Base-by-base conservation (phyloP, 2,329 filamentous ascomycete genomes). In the Hypoxylon sp. region DNA sequence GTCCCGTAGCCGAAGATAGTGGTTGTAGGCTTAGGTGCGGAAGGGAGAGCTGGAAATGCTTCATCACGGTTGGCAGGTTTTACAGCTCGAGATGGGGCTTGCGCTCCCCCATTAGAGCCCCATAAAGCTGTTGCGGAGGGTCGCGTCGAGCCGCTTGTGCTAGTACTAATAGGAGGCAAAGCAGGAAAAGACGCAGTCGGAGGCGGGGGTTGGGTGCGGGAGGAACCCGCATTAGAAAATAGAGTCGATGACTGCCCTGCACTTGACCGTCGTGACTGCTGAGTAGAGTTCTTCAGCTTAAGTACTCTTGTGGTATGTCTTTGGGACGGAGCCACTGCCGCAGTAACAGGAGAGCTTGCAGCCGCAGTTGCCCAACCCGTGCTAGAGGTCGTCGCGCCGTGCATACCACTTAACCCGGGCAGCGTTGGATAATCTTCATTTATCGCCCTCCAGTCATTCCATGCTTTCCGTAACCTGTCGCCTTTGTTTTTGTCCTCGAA, bases 391-490 rank as follows among this genome's bases (percentile, higher is more conserved):
- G 87, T 86, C 3, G 84, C 85, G 27, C 90, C 90, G 40, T 90
- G 86, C 80, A 91, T 88, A 56, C 91, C 91, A 61, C 88, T 87
- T 0, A 93, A 86, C 0, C 92, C 91, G 1, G 95, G 95, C 0
- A 98, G 84, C 1, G 92, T 93, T 0, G 95, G 95, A 74, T 98
- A 98, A 78, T 98, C 95, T 80, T 98, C 95, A 73, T 97, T 97
- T 81, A 97, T 96, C 40, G 94, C 94, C 51, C 93, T 93, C 93
- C 95, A 98, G 80, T 97, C 93, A 74, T 94, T 93, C 94, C 95
- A 98, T 1, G 95, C 93, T 75, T 91, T 91, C 27, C 94, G 88
- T 2, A 99, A 83, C 0, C 84, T 85, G 58, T 91, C 90, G 1
- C 89, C 89, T 78, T 97, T 97, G 17, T 80, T 78, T 55, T 91